These are phyloP conservation scores for Melampsora americana DNA, from an alignment of 1,284 basidiomycete species.

Conservation along the genomic window DNA sequence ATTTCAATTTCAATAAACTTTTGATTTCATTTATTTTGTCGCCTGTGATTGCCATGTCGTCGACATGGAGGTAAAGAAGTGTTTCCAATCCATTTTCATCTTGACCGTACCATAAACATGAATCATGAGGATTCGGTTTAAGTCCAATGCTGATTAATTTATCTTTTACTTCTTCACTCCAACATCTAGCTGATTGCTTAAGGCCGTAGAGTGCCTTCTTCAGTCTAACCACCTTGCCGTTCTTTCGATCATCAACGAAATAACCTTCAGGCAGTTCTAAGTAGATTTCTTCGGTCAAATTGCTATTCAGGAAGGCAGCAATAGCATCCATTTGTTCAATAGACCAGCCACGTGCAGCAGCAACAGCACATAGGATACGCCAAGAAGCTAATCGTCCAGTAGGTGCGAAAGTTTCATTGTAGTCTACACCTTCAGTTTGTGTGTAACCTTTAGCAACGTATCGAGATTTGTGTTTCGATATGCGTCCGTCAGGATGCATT, in stretches of 20 bases:
- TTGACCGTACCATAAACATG: slow-evolving; percentile 7
- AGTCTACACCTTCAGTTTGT: too few relatives aligned
- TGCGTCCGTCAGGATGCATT: too few relatives aligned
- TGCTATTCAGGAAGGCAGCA: slow-evolving; percentile 43
- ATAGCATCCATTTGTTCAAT: slow-evolving; percentile 43
- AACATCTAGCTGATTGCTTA: slow-evolving; percentile 9
- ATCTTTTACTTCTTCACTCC: neutral
- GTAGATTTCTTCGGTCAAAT: slow-evolving; percentile 16
- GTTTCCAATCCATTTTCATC: too few relatives aligned
- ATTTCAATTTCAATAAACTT: neutral
- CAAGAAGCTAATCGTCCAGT: slow-evolving; percentile 16
- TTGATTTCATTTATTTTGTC: slow-evolving; percentile 10
- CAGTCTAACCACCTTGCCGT: neutral
- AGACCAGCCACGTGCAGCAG: slow-evolving; percentile 21
- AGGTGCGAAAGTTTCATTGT: slow-evolving; percentile 44
- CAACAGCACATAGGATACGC: slow-evolving; percentile 43
- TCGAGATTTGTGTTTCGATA: too few relatives aligned
- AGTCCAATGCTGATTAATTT: slow-evolving; percentile 11
- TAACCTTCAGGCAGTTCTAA: neutral
- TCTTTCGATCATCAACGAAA: too few relatives aligned
- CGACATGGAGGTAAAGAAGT: neutral
- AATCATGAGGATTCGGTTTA: neutral
- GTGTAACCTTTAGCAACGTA: too few relatives aligned
- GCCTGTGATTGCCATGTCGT: slow-evolving; percentile 1
- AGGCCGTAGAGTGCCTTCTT: slow-evolving; percentile 2